Evolutionary conservation across 176 grass and related monocot genomes (phyloP).

Genomic region (Carex pumila): DNA sequence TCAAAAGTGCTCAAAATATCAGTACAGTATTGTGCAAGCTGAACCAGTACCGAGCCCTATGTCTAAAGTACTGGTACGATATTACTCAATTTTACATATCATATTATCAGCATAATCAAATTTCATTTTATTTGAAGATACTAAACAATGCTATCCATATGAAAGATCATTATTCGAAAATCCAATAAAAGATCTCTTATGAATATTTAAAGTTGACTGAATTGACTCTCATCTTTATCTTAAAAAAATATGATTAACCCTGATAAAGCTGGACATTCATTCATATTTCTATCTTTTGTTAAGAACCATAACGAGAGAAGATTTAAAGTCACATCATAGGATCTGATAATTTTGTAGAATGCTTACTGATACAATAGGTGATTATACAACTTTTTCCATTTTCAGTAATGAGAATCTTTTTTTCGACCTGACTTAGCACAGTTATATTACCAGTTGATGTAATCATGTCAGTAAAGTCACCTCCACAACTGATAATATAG

Average conservation of each 20-base stretch:
- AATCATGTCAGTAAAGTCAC: too few relatives aligned
- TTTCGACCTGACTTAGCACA: background rate
- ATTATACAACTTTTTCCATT: background rate
- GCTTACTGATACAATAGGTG: background rate
- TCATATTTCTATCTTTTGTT: too few relatives aligned
- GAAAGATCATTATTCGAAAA: too few relatives aligned
- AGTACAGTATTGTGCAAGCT: too few relatives aligned
- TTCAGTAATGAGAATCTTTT: background rate
- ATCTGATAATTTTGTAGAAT: background rate
- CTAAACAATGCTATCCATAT: too few relatives aligned
- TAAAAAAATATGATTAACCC: background rate
- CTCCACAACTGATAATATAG: too few relatives aligned
- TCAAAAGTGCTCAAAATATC: background rate
- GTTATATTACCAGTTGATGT: background rate
- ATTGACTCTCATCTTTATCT: too few relatives aligned
- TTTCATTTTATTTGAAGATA: too few relatives aligned
- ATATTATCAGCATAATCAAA: background rate
- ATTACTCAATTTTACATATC: background rate
- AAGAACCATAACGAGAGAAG: background rate
- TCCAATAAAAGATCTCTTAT: background rate
- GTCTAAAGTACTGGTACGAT: background rate
- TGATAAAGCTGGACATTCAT: background rate
- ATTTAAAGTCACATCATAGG: background rate
- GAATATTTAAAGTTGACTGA: too few relatives aligned
- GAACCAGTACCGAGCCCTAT: background rate